These are phyloP conservation scores for Dendrobium huoshanense DNA, from an alignment of 106 monocot species.

Conservation along the genomic window DNA sequence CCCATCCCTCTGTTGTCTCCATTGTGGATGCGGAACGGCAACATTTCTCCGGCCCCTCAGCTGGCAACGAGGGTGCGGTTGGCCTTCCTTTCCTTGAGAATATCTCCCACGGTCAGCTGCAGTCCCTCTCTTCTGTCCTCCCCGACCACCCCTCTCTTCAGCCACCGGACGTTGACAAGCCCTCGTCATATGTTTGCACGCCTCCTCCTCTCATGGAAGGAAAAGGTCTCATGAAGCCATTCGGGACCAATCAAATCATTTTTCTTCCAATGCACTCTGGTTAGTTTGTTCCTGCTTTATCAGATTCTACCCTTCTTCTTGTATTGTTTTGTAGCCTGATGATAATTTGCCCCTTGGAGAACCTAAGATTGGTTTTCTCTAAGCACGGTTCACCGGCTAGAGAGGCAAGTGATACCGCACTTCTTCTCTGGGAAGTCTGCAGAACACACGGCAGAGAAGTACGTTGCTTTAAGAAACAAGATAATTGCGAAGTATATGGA, in stretches of 20 bases:
- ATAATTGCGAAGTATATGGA: constrained; percentile 75
- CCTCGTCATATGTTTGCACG: constrained; percentile 61
- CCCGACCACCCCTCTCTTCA: constrained; percentile 54
- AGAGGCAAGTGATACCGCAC: constrained; percentile 95
- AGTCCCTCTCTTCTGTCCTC: constrained; percentile 67
- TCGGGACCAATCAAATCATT: constrained; percentile 29
- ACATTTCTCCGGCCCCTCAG: background rate
- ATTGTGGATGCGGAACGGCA: constrained; percentile 52
- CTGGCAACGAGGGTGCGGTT: background rate
- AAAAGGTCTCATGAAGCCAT: constrained; percentile 54
- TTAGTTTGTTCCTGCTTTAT: constrained; percentile 9
- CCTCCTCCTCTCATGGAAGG: constrained; percentile 81
- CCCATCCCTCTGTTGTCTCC: constrained; percentile 70
- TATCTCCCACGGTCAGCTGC: constrained; percentile 94
- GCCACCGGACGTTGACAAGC: constrained; percentile 43
- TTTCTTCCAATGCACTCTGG: constrained; percentile 80
- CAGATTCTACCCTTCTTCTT: background rate
- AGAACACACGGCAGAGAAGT: constrained; percentile 72
- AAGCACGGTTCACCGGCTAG: constrained; percentile 64
- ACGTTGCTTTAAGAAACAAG: constrained; percentile 61
- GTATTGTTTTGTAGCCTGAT: background rate
- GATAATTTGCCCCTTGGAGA: constrained; percentile 3
- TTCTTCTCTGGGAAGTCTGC: constrained; percentile 84
- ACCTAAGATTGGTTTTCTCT: constrained; percentile 80
- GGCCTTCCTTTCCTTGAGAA: constrained; percentile 50